Base-by-base conservation (phyloP, 768 basidiomycete species). In the Boletus pseudopeckii region DNA sequence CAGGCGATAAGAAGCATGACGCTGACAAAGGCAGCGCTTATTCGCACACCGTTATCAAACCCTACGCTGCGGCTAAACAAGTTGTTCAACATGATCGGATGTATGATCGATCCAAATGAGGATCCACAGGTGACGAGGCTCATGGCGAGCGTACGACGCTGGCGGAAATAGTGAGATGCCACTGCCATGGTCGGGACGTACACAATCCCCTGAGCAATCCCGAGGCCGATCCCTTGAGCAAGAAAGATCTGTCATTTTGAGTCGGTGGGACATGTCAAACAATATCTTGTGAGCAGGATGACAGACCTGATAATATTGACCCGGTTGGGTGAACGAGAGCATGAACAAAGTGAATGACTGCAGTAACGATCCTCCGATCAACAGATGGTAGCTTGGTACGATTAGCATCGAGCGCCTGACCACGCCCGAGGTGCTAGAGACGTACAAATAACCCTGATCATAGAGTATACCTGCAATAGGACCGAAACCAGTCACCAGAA, bases 371-470 rank as follows among this genome's bases (percentile, higher is more conserved):
- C 80, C 81, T 32, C 67, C 69, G 11, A 78, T 74, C 55, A 81
- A 71, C 15, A 81, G 54, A 40, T 72, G 66, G 52, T 77, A 75
- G 56, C 78, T 78, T 57, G 24, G 24, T 24, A 33, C 5, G 11
- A 48, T 61, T 3, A 61, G 48, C 10, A 48, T 45, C 10, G 11
- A 46, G 33, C 7, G 1, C 24, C 38, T 1, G 33, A 36, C 32
- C 15, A 22, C 11, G 7, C 7, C 7, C 1, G n/a, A 45, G 7
- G 10, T 30, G 2, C 4, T 20, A 11, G 5, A 2, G 26, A 56
- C 64, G 17, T 53, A 77, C 76, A 78, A 80, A 66, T 78, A 77
- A 50, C 82, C 82, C n/a, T 70, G 70, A 49, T 83, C 82, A 55
- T 77, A 79, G 8, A 76, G 72, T 46, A 71, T 61, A 3, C 82